Conservation (phyloP, 2,329 filamentous ascomycete genomes). For the Chrysosporium keratinophilum region DNA sequence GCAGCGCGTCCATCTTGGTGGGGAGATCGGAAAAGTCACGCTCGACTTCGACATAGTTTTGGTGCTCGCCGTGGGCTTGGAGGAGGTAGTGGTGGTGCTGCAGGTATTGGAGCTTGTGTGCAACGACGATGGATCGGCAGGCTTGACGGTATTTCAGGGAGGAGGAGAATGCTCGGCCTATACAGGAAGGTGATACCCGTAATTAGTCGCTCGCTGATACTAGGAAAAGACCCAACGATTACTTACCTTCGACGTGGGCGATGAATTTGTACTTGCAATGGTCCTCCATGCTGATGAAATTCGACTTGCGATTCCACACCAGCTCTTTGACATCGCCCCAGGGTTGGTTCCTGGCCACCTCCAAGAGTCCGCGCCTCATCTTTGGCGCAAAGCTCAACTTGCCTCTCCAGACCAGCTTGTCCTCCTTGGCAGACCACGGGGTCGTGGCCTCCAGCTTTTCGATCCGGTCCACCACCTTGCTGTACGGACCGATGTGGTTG, state of each 20-base stretch:
- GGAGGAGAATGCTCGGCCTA: constrained; percentile 39
- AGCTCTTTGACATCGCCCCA: constrained; percentile 41
- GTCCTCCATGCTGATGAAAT: constrained; percentile 42
- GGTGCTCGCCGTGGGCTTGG: constrained; percentile 33
- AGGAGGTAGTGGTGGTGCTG: constrained; percentile 41
- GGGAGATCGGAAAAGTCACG: constrained; percentile 48
- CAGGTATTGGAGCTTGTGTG: constrained; percentile 40
- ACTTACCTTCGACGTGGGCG: constrained; percentile 43
- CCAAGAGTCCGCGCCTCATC: constrained; percentile 33
- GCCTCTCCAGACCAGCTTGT: constrained; percentile 42
- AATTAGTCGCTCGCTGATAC: background rate
- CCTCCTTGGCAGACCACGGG: constrained; percentile 30
- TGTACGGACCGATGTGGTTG: constrained; percentile 29
- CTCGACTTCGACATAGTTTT: constrained; percentile 41
- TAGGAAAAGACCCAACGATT: background rate
- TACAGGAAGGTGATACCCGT: background rate
- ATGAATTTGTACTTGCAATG: constrained; percentile 46
- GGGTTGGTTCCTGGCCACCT: constrained; percentile 30
- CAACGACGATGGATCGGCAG: constrained; percentile 40
- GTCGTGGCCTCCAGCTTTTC: constrained; percentile 18
- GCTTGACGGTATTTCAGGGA: constrained; percentile 43
- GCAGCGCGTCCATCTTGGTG: constrained; percentile 30
- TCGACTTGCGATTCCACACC: constrained; percentile 31
- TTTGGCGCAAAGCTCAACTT: constrained; percentile 36
- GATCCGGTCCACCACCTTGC: constrained; percentile 29